These are phyloP conservation scores for Obba rivulosa DNA, from an alignment of 768 basidiomycete species.

Conservation along the genomic window DNA sequence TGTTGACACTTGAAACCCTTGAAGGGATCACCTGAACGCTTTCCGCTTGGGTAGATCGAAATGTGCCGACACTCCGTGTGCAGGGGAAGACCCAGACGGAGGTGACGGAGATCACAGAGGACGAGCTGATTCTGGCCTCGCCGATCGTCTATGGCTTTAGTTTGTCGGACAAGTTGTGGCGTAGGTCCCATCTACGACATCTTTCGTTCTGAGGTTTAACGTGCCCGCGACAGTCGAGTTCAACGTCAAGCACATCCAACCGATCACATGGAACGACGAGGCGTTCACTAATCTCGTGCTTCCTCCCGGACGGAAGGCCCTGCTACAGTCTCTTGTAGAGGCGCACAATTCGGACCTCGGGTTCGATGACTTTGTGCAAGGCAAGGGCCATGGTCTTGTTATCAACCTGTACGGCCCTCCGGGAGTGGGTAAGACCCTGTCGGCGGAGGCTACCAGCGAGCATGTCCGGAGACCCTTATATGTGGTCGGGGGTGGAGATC, in stretches of 20 bases:
- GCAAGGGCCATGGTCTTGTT: slow-evolving; percentile 24
- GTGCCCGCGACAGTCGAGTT: slow-evolving; percentile 43
- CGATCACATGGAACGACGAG: slow-evolving; percentile 34
- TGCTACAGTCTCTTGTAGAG: slow-evolving; percentile 24
- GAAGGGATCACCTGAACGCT: too few relatives aligned
- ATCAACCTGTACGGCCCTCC: slow-evolving; percentile 15
- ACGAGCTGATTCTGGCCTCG: slow-evolving; percentile 50
- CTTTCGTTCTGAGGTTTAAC: too few relatives aligned
- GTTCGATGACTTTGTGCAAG: slow-evolving; percentile 28
- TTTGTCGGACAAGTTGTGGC: slow-evolving; percentile 51
- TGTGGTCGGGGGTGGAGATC: slow-evolving; percentile 20
- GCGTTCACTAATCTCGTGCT: slow-evolving; percentile 27
- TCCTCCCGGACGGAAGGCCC: slow-evolving; percentile 17
- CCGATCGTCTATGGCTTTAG: slow-evolving; percentile 58
- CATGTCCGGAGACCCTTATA: slow-evolving; percentile 12
- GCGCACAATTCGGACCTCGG: slow-evolving; percentile 18
- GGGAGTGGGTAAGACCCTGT: slow-evolving; percentile 20
- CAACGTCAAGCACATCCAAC: slow-evolving; percentile 45
- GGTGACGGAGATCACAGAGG: slow-evolving; percentile 24
- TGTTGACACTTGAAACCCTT: too few relatives aligned
- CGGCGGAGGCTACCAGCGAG: slow-evolving; percentile 21
- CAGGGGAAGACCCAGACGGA: neutral
- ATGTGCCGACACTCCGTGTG: slow-evolving; percentile 7
- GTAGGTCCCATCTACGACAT: too few relatives aligned
- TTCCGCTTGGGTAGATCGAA: too few relatives aligned